phyloP scores from a whole-genome alignment of 805 yeast genomes.

The Ogataea minuta region DNA sequence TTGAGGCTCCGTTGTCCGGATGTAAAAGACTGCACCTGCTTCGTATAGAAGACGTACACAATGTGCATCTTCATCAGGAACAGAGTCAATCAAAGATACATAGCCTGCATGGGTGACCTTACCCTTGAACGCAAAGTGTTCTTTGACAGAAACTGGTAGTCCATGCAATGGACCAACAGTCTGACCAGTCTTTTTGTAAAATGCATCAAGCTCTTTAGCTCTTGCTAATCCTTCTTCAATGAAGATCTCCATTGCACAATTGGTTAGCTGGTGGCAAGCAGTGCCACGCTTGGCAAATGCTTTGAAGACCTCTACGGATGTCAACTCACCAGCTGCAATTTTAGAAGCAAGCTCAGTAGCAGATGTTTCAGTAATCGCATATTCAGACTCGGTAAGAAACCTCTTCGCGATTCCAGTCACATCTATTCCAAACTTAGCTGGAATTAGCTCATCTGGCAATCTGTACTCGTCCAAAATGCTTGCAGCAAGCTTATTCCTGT shows the following conservation, averaged over 20 bases:
- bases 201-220: slow-evolving; percentile 53
- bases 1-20: slow-evolving; percentile 10
- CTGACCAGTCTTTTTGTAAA: slow-evolving; percentile 41
- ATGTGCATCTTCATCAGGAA: slow-evolving; percentile 39
- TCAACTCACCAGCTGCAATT: slow-evolving; percentile 38
- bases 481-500: slow-evolving; percentile 26
- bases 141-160: slow-evolving; percentile 60
- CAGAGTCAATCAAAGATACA: slow-evolving; percentile 41
- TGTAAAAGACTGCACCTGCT: slow-evolving; percentile 29
- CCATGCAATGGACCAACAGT: slow-evolving; percentile 62
- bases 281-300: slow-evolving; percentile 50
- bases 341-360: slow-evolving; percentile 33
- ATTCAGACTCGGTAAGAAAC: slow-evolving; percentile 36
- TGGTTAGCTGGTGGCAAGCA: slow-evolving; percentile 48
- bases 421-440: slow-evolving; percentile 19
- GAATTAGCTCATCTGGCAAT: slow-evolving; percentile 22
- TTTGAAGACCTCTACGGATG: slow-evolving; percentile 42
- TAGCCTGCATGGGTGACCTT: slow-evolving; percentile 52
- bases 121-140: slow-evolving; percentile 49
- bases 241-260: slow-evolving; percentile 47
- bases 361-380: slow-evolving; percentile 43
- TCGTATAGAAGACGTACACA: slow-evolving; percentile 42
- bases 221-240: slow-evolving; percentile 46
- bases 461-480: slow-evolving; percentile 29
- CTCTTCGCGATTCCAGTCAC: slow-evolving; percentile 33